Evolutionary conservation across 768 basidiomycete species (phyloP).

Genomic region (Boletus tomentosulus): DNA sequence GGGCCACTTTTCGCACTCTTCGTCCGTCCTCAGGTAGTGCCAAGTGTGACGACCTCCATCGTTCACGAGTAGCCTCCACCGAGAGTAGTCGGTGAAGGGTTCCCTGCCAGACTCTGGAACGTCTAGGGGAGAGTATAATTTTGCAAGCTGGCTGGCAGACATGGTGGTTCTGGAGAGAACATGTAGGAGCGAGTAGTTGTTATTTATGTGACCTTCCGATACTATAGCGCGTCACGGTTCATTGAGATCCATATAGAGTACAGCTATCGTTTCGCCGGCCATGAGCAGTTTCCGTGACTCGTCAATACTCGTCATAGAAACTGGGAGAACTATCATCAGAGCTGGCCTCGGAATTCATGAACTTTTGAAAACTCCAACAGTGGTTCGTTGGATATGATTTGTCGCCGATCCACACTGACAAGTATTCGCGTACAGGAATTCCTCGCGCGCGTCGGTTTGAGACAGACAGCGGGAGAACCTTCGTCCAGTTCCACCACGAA

Average conservation of each 20-base stretch:
- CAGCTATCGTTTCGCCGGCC: constrained; percentile 8
- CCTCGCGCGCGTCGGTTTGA: constrained; percentile 74
- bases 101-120: constrained; percentile 46
- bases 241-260: not conserved
- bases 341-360: constrained; percentile 81
- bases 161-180: constrained; percentile 3
- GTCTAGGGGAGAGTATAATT: constrained; percentile 45
- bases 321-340: constrained; percentile 61
- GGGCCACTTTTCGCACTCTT: constrained; percentile 61
- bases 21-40: constrained; percentile 71
- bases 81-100: constrained; percentile 75
- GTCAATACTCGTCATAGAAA: constrained; percentile 78
- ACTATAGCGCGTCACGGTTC: not conserved
- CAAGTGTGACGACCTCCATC: constrained; percentile 83
- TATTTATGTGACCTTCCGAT: not conserved
- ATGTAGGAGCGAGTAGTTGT: not conserved
- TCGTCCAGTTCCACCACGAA: constrained; percentile 20
- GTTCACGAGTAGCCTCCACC: constrained; percentile 72
- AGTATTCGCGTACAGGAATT: constrained; percentile 54
- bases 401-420: constrained; percentile 1
- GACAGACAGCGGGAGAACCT: constrained; percentile 35
- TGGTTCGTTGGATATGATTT: constrained; percentile 47
- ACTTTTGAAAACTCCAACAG: constrained; percentile 66
- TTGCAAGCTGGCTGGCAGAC: constrained; percentile 18
- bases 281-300: constrained; percentile 77